Percentiles rank a stretch among this genome's conserved stretches.
phyloP scores from a whole-genome alignment of 768 basidiomycete genomes.

The Tubosaeta sp. region DNA sequence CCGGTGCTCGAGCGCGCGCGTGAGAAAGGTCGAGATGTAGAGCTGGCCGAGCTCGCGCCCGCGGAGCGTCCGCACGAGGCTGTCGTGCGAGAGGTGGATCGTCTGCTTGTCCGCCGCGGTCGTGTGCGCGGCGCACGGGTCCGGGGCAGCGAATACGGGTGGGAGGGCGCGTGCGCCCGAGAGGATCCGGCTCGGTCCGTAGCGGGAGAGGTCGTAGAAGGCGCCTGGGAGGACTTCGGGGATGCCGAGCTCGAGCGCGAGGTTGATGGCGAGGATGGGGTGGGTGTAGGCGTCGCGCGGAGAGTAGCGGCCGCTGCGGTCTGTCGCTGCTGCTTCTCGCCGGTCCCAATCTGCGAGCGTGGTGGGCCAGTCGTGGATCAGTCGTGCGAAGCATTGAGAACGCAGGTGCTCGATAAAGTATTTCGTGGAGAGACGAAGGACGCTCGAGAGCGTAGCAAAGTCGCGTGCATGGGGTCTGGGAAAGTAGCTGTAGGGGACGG shows the following conservation, averaged over 20 bases:
- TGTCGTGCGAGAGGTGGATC: constrained; percentile 34
- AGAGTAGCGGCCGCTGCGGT: constrained; percentile 47
- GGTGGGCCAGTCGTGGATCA: constrained; percentile 62
- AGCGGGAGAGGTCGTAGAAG: constrained; percentile 70
- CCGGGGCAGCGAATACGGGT: constrained; percentile 25
- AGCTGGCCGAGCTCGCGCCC: constrained; percentile 66
- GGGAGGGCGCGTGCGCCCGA: constrained; percentile 41
- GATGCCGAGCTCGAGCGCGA: constrained; percentile 62
- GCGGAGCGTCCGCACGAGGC: constrained; percentile 44
- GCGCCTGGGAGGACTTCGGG: constrained; percentile 61
- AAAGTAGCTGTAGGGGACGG: constrained; percentile 48
- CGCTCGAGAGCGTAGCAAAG: constrained; percentile 57
- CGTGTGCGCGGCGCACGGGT: constrained; percentile 10
- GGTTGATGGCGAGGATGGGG: constrained; percentile 65
- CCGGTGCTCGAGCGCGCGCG: constrained; percentile 48
- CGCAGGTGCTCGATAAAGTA: constrained; percentile 71
- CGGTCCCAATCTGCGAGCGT: constrained; percentile 66
- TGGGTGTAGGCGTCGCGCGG: constrained; percentile 60
- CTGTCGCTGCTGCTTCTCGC: constrained; percentile 55
- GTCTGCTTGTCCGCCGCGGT: constrained; percentile 1
- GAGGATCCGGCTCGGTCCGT: constrained; percentile 67
- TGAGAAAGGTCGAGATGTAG: constrained; percentile 59
- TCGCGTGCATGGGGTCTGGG: constrained; percentile 43
- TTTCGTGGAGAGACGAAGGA: constrained; percentile 70
- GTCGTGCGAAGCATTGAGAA: constrained; percentile 52